A percentile compares a stretch with the other conserved stretches of the same genome.
These are phyloP conservation scores for Crataegus laevigata DNA, from an alignment of 306 rosid genomes.

Conservation along the genomic window DNA sequence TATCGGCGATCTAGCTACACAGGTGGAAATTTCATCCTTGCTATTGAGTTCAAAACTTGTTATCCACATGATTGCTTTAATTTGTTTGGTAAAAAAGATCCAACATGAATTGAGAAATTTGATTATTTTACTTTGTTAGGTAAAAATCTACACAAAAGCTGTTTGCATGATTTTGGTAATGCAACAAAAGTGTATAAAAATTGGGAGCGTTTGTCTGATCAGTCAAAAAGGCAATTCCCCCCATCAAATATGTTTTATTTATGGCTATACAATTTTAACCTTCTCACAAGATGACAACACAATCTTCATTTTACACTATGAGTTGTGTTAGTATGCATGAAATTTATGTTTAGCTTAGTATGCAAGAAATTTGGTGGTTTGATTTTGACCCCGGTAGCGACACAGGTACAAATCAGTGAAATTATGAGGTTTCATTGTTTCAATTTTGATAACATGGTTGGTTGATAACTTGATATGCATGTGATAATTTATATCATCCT, in stretches of 20 bases:
- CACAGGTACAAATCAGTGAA: neutral
- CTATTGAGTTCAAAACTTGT: neutral
- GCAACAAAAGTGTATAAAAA: neutral
- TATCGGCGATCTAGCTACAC: constrained; percentile 94
- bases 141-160: neutral
- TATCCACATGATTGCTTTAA: neutral
- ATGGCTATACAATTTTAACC: neutral
- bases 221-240: neutral
- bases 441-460: neutral
- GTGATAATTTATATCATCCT: neutral
- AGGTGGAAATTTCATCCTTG: constrained; percentile 40
- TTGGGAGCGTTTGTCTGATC: neutral
- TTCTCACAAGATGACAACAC: neutral
- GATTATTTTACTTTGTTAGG: neutral
- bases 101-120: no score
- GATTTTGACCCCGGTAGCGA: neutral
- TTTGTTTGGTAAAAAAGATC: neutral
- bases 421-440: neutral
- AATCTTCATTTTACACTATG: neutral
- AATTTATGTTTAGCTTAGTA: neutral
- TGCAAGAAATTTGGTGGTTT: neutral
- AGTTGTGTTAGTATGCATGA: neutral
- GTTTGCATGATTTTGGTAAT: neutral
- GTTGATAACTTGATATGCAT: neutral
- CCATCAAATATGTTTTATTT: neutral